These are phyloP conservation scores for Tuber brumale DNA, from an alignment of 495 filamentous ascomycete species.

Conservation along the genomic window DNA sequence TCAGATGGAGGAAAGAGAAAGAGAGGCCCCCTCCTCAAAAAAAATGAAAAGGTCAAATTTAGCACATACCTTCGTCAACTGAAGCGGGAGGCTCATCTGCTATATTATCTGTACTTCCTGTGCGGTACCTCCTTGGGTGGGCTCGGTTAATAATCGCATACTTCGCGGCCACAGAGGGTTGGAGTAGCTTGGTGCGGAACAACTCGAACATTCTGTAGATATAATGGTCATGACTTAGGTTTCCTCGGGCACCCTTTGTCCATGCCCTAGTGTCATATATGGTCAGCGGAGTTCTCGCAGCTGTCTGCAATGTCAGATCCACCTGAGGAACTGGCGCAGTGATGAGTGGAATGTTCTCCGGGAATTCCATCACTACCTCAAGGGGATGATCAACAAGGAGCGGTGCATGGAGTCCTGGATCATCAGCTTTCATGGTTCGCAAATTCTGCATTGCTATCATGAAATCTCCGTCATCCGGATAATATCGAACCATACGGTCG, in stretches of 20 bases:
- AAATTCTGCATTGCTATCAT: background rate
- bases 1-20: background rate
- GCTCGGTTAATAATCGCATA: conserved; percentile 24
- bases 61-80: conserved; percentile 12
- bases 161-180: conserved; percentile 21
- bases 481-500: background rate
- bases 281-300: conserved; percentile 9
- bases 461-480: background rate
- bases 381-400: conserved; percentile 14
- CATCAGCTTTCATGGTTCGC: background rate
- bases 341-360: conserved; percentile 16
- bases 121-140: conserved; percentile 17
- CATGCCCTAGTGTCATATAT: conserved; percentile 22
- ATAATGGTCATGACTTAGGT: conserved; percentile 9
- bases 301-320: background rate
- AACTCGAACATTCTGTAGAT: conserved; percentile 8
- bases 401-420: conserved; percentile 20
- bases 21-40: background rate
- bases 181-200: conserved; percentile 9
- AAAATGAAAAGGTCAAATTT: background rate
- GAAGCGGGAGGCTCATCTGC: conserved; percentile 20
- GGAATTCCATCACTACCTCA: conserved; percentile 15
- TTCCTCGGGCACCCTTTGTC: background rate
- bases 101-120: conserved; percentile 15
- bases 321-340: conserved; percentile 11